Base-by-base conservation (phyloP, 140 eudicot species). In the Erigeron philadelphicus region DNA sequence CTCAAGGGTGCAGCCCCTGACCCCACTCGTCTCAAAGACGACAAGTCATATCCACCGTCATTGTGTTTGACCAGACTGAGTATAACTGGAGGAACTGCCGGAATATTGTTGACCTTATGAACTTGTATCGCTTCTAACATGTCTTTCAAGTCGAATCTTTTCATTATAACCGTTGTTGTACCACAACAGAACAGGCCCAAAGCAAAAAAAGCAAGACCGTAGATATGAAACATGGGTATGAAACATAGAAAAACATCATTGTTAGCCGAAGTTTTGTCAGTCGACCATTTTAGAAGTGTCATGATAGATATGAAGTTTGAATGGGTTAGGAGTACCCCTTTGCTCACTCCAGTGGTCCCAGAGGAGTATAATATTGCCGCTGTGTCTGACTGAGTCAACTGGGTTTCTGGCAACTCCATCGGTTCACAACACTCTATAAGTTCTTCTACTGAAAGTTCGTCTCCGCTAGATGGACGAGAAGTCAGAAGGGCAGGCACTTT, bases 1-100 rank as follows among this genome's bases (percentile, higher is more conserved):
- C 98, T 83, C 68, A 92, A 64, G 0, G 95, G 96, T 4, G 98
- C 98, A n/a, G 95, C 96, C n/a, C 98, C 98, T 0, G 92, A 88
- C 21, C 85, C 86, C 17, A 85, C 82, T 47, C 88, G 67, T 69
- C 87, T 63, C 81, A 92, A 60, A 11, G 96, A 86, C 11, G 89
- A 73, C 54, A 92, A 75, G 73, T 86, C 90, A 49, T 77, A 83
- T 11, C 83, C 81, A 18, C 75, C 52, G 41, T 23, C 73, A 7
- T 64, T 61, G 9, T 84, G 31, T 79, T 86, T 92, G 54, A 84
- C 95, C 66, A 92, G 62, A 9, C 76, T 83, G 7, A 86, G 89
- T 59, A 92, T 82, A 23, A 92, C 81, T 2, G 96, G 96, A n/a
- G 98, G 98, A 63, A 92, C 98, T 4, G 89, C 95, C 0, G 90